Conservation (phyloP, 2,329 filamentous ascomycete species). For the Cladosporium oxysporum region DNA sequence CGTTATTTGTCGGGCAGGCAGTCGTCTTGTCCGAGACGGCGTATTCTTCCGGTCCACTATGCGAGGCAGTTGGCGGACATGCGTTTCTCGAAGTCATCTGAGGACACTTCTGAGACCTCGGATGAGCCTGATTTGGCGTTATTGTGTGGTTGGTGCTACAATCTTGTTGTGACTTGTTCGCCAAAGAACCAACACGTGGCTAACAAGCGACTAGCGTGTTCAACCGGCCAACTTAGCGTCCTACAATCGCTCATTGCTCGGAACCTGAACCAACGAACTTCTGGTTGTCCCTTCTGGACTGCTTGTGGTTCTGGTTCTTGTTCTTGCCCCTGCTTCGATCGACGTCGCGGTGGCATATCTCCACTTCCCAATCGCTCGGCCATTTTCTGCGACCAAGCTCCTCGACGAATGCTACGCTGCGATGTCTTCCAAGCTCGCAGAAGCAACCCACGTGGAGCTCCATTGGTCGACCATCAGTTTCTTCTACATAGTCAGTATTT, state of each 20-base stretch:
- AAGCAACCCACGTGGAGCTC: constrained; percentile 28
- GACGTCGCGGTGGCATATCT: constrained; percentile 28
- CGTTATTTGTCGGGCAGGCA: no score
- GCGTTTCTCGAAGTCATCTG: no score
- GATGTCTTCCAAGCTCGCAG: constrained; percentile 32
- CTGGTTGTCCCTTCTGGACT: neutral
- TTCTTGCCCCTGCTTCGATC: neutral
- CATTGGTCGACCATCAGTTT: neutral
- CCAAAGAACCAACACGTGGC: no score
- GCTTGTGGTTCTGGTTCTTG: neutral
- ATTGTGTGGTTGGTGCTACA: no score
- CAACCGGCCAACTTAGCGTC: neutral
- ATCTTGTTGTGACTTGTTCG: no score
- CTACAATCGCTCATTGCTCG: neutral
- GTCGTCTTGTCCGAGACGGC: no score
- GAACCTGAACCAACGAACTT: neutral
- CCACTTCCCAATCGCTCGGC: constrained; percentile 27
- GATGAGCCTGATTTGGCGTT: no score
- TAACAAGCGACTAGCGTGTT: no score
- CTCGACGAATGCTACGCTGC: constrained; percentile 32
- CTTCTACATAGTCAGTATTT: neutral
- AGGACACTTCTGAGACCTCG: no score
- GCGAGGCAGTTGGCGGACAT: no score
- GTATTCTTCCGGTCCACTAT: no score
- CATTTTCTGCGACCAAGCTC: constrained; percentile 26